Evolutionary conservation across 2,329 filamentous ascomycete species (phyloP), one percentile per base, ranked within the genome.

Genomic region (Neoarthrinium moseri): DNA sequence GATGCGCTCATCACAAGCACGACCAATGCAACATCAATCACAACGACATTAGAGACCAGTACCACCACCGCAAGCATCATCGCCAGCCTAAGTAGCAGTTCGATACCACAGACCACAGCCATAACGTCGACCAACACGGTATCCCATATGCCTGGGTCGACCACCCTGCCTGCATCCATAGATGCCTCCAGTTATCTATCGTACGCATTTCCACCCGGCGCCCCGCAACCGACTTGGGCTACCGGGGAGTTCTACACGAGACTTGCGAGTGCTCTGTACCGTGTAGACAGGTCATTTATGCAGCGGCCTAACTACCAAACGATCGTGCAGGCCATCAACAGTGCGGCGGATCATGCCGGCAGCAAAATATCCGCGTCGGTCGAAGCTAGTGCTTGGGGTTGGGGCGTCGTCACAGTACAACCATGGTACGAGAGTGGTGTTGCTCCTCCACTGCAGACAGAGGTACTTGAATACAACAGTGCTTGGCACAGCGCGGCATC

Each of bases 211-310:
- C 47, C 47, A 4, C 1, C 37, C 8, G 10, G 22, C 7, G 47
- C 37, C 6, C 37, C 47, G 11, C 47, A 49, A 6, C 52, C 52
- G 3, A 53, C 52, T 6, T 55, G 52, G 52, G 51, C 49, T 5
- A 55, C 52, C 4, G 52, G 52, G 5, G n/a, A 41, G 6, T 53
- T 48, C 47, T 50, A 42, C 17, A 55, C 52, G 7, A 45, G 37
- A 17, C 45, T 55, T 18, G 52, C 52, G 4, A 46, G 43, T 10
- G 52, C 49, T 2, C 43, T 53, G 29, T 55, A 55, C 49, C 46
- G 48, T 13, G 47, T 53, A 7, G 44, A 53, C 39, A 46, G 41
- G n/a, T 55, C 52, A 3, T 55, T 55, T 32, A 43, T 23, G 6
- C 27, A 23, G 18, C 52, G 51, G 13, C 13, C 47, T 29, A 47